Conservation (phyloP, 202 grass and related monocot genomes). For the Zoysia matrella region DNA sequence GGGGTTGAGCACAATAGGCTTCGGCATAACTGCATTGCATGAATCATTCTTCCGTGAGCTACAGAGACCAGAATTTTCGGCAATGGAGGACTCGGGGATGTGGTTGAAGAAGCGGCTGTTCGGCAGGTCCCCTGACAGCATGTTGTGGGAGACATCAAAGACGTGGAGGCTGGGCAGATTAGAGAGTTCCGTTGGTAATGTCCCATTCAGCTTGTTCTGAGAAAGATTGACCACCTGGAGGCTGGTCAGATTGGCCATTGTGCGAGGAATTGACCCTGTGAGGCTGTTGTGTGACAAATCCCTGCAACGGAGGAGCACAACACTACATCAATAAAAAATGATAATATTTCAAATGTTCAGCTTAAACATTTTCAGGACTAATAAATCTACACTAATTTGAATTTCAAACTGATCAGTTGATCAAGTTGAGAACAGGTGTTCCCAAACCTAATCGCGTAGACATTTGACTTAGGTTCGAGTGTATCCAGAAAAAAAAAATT, state of each 20-base stretch:
- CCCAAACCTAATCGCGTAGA: background rate
- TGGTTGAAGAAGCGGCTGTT: slow-evolving; percentile 70
- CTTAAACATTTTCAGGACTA: background rate
- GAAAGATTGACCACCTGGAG: slow-evolving; percentile 45
- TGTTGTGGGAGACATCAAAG: slow-evolving; percentile 91
- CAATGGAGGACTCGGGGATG: slow-evolving; percentile 3
- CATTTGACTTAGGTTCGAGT: slow-evolving; percentile 29
- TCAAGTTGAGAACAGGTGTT: background rate
- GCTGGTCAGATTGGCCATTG: slow-evolving; percentile 69
- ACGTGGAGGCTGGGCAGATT: slow-evolving; percentile 60
- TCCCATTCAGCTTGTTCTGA: too few species aligned
- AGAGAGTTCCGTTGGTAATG: slow-evolving; percentile 67
- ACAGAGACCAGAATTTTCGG: slow-evolving; percentile 71
- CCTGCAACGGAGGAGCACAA: slow-evolving; percentile 60
- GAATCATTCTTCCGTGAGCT: slow-evolving; percentile 66
- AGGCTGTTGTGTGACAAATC: slow-evolving; percentile 79
- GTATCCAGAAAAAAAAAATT: background rate
- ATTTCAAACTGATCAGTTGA: background rate
- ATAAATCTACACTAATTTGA: background rate
- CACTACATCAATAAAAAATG: slow-evolving; percentile 20
- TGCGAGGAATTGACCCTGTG: slow-evolving; percentile 61
- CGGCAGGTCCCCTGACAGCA: slow-evolving; percentile 80
- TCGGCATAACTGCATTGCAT: slow-evolving; percentile 73
- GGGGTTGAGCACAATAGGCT: slow-evolving; percentile 94
- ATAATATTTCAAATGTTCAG: background rate